Conservation (phyloP, 805 yeast species). For the Torulaspora quercuum region DNA sequence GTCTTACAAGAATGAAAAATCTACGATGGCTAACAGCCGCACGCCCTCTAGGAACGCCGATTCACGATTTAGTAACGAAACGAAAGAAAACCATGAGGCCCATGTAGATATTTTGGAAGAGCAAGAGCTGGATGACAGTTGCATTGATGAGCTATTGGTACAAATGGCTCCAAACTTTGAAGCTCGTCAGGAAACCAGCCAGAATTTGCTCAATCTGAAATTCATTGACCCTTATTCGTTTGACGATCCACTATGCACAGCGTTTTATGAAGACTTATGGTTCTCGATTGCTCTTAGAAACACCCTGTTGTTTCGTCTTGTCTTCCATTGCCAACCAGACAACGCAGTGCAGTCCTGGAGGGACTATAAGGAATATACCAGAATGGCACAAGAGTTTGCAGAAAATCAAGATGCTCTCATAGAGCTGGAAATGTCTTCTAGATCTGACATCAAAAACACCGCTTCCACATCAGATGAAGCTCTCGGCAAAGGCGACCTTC, state of each 20-base stretch:
- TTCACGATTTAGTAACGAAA: slow-evolving; percentile 1
- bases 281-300: slow-evolving; percentile 76
- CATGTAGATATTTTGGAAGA: slow-evolving; percentile 22
- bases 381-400: slow-evolving; percentile 55
- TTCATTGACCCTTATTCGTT: slow-evolving; percentile 86
- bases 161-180: slow-evolving; percentile 29
- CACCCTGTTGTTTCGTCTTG: slow-evolving; percentile 73
- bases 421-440: slow-evolving; percentile 23
- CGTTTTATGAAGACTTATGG: slow-evolving; percentile 85
- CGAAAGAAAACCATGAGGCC: slow-evolving; percentile 11
- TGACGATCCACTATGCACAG: slow-evolving; percentile 80
- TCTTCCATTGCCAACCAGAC: slow-evolving; percentile 95
- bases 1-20: slow-evolving; percentile 48
- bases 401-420: slow-evolving; percentile 32
- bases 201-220: slow-evolving; percentile 27
- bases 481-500: slow-evolving; percentile 9
- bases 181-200: slow-evolving; percentile 10
- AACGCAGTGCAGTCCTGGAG: slow-evolving; percentile 86
- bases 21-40: slow-evolving; percentile 37
- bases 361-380: slow-evolving; percentile 72
- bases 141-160: slow-evolving; percentile 29
- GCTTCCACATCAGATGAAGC: slow-evolving; percentile 2
- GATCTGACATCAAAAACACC: background rate
- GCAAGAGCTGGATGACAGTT: slow-evolving; percentile 32
- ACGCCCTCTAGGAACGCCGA: slow-evolving; percentile 28